Conservation (phyloP, 2,329 filamentous ascomycete genomes). For the Phoma herbarum region DNA sequence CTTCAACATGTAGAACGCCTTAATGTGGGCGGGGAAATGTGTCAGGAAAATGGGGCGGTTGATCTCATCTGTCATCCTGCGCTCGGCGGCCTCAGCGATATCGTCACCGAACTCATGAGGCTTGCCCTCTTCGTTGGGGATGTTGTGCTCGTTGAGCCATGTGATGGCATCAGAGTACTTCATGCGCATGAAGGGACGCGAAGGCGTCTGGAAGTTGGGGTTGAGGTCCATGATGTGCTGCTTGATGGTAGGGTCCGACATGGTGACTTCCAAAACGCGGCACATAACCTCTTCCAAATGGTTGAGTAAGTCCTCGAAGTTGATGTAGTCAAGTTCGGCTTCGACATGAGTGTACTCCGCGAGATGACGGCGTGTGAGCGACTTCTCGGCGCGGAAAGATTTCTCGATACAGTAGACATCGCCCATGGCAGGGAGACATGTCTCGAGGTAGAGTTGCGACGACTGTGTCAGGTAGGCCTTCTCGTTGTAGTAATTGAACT, state of each 20-base stretch:
- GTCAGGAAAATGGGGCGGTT: constrained; percentile 95
- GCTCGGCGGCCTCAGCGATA: constrained; percentile 96
- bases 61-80: constrained; percentile 96
- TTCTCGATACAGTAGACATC: constrained; percentile 99
- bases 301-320: constrained; percentile 84
- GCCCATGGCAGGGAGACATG: constrained; percentile 85
- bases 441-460: constrained; percentile 97
- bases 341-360: constrained; percentile 98
- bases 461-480: constrained; percentile 95
- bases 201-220: constrained; percentile 84
- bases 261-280: constrained; percentile 79
- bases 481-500: constrained; percentile 87
- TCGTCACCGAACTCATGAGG: constrained; percentile 94
- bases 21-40: constrained; percentile 97
- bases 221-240: constrained; percentile 84
- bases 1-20: constrained; percentile 99
- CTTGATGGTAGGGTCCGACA: constrained; percentile 77
- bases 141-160: constrained; percentile 90
- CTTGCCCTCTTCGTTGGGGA: constrained; percentile 91
- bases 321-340: constrained; percentile 95
- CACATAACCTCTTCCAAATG: constrained; percentile 91
- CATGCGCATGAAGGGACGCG: constrained; percentile 92
- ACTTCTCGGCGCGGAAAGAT: constrained; percentile 98
- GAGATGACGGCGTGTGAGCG: constrained; percentile 89
- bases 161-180: constrained; percentile 92